Evolutionary conservation across 208 protist species (phyloP).

Genomic region (Trypanosoma boissoni): DNA sequence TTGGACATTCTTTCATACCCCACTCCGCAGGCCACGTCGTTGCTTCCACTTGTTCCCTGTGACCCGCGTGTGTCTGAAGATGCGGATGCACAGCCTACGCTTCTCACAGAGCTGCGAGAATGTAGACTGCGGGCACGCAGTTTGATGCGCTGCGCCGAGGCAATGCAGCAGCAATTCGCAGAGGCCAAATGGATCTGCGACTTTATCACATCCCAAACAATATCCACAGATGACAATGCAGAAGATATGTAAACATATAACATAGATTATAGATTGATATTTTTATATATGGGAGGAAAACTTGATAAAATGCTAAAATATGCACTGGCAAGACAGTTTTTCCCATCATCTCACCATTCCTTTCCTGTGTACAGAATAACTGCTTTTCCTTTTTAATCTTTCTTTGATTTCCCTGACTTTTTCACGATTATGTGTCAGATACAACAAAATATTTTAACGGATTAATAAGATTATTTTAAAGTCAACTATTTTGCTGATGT

Average conservation of each 20-base stretch:
- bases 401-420: conserved; percentile 28
- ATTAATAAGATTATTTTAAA: too few relatives aligned
- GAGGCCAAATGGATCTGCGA: background rate
- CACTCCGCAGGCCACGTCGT: background rate
- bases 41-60: too few relatives aligned
- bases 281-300: background rate
- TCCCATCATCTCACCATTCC: too few relatives aligned
- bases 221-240: background rate
- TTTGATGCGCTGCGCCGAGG: background rate
- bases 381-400: background rate
- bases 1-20: background rate
- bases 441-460: too few relatives aligned
- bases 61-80: too few relatives aligned
- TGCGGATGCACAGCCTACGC: background rate
- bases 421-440: too few relatives aligned
- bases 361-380: background rate
- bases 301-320: background rate
- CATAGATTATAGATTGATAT: background rate
- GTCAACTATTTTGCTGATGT: too few relatives aligned
- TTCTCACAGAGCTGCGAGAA: background rate
- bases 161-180: background rate
- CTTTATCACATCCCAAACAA: background rate
- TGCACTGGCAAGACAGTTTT: too few relatives aligned
- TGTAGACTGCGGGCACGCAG: background rate
- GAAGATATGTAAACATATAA: background rate